These are phyloP conservation scores for Podospora conica DNA, from an alignment of 495 filamentous ascomycete species.

Conservation along the genomic window DNA sequence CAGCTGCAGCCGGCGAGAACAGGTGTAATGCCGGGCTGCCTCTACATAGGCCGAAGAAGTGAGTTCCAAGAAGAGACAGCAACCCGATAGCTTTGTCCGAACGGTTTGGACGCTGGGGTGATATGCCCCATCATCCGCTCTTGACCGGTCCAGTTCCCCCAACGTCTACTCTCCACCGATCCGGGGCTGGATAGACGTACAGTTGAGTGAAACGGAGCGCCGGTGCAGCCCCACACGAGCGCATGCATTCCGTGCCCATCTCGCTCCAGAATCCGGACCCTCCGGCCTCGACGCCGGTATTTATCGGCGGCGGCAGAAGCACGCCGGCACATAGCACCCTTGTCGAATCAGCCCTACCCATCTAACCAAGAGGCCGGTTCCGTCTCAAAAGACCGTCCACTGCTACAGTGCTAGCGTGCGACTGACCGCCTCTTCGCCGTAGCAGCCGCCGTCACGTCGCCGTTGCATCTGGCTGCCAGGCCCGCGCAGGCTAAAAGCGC, in stretches of 20 bases:
- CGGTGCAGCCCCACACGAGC: background rate
- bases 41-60: background rate
- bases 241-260: background rate
- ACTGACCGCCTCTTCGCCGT: background rate
- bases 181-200: background rate
- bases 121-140: background rate
- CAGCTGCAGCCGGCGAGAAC: background rate
- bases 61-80: background rate
- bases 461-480: background rate
- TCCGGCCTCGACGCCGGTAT: background rate
- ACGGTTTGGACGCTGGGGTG: background rate
- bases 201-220: background rate
- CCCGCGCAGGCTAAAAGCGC: background rate
- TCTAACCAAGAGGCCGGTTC: too few relatives aligned
- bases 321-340: background rate
- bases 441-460: background rate
- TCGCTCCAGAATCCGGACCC: background rate
- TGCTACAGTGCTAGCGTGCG: background rate
- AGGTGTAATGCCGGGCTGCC: background rate
- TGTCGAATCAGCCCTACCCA: background rate
- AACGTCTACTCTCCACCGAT: background rate
- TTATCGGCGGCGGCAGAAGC: background rate
- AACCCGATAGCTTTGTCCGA: background rate
- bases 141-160: background rate
- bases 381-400: background rate